phyloP scores from a whole-genome alignment of 345 rosid species.

The Angophora floribunda region DNA sequence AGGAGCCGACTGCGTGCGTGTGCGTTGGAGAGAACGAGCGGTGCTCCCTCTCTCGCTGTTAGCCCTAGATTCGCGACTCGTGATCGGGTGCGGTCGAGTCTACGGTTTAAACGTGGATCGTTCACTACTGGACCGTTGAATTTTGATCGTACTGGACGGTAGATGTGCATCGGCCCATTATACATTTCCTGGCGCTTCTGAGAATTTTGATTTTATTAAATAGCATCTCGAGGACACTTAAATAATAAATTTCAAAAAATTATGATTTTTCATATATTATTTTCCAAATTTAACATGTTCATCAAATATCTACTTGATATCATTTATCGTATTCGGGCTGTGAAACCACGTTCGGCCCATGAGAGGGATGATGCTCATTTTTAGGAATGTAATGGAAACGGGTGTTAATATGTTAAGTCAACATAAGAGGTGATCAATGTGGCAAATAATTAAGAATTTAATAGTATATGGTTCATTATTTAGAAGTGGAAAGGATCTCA shows the following conservation, averaged over 20 bases:
- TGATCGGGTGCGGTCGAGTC: background rate
- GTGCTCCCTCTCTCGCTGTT: background rate
- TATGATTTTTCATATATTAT: background rate
- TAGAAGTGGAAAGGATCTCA: background rate
- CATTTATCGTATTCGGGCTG: rapidly evolving
- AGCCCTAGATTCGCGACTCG: background rate
- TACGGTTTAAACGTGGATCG: background rate
- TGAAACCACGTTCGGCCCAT: rapidly evolving
- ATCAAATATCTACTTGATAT: background rate
- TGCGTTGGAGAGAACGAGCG: background rate
- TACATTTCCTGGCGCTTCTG: background rate
- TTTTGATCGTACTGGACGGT: background rate
- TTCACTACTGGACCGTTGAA: background rate
- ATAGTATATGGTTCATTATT: background rate
- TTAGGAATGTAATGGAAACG: too few relatives aligned
- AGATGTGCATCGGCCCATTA: background rate
- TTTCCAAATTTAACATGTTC: background rate
- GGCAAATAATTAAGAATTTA: background rate
- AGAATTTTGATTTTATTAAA: background rate
- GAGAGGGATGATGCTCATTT: background rate
- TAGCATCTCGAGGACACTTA: background rate
- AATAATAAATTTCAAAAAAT: background rate
- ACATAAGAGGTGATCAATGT: background rate
- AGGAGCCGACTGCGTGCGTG: background rate
- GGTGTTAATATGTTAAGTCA: background rate